Evolutionary conservation across 345 rosid species (phyloP).

Genomic region (Brassica cretica): DNA sequence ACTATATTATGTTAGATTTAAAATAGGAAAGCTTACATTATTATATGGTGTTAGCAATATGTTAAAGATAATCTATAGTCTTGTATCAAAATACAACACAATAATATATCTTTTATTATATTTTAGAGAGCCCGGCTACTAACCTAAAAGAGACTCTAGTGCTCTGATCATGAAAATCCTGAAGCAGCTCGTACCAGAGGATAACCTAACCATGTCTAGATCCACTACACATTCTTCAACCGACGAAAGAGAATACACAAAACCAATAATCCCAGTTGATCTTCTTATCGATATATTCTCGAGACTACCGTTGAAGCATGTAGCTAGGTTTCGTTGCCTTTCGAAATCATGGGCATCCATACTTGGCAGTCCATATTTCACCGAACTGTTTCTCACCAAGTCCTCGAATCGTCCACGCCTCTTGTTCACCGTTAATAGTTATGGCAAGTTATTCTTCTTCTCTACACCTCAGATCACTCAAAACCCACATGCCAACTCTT

Average conservation of each 20-base stretch:
- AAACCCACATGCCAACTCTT: too few relatives aligned
- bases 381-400: not conserved
- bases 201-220: not conserved
- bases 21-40: too few relatives aligned
- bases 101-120: too few relatives aligned
- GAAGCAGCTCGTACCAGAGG: not conserved
- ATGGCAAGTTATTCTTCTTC: not conserved
- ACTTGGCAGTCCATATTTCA: not conserved
- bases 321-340: not conserved
- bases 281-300: not conserved
- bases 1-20: too few relatives aligned
- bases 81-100: too few relatives aligned
- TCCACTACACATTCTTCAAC: not conserved
- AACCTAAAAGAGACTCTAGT: not conserved
- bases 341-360: not conserved
- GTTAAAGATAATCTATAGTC: too few relatives aligned
- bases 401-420: not conserved
- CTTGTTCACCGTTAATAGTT: not conserved
- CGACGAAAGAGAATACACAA: not conserved
- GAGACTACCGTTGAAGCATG: not conserved
- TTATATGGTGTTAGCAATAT: too few relatives aligned
- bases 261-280: not conserved
- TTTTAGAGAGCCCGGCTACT: not conserved
- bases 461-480: not conserved
- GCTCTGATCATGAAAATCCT: not conserved